Conservation (phyloP, 441 rosid genomes). For the Lepidium campestre region DNA sequence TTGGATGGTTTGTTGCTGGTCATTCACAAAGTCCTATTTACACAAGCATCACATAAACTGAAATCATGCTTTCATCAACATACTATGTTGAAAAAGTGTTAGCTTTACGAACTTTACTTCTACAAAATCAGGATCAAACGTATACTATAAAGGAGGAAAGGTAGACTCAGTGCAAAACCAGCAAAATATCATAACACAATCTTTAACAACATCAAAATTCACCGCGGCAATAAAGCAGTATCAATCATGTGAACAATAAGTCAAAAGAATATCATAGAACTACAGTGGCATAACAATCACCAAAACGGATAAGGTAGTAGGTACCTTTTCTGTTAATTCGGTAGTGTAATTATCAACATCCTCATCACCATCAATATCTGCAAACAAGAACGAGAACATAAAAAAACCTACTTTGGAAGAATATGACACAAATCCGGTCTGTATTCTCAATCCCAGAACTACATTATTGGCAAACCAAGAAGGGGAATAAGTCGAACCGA, state of each 20-base stretch:
- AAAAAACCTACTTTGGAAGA: not conserved
- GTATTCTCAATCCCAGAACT: not conserved
- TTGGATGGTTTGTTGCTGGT: conserved; percentile 22
- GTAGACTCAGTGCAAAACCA: conserved; percentile 6
- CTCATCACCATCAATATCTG: conserved; percentile 50
- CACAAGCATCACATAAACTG: conserved; percentile 12
- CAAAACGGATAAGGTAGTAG: not conserved
- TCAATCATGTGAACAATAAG: not conserved
- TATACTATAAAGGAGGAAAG: not conserved
- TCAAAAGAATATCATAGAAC: not conserved
- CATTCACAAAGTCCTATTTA: conserved; percentile 27
- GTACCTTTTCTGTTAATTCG: conserved; percentile 40
- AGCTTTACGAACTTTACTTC: not conserved
- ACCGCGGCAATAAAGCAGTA: not conserved
- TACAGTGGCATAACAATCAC: not conserved
- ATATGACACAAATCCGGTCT: not conserved
- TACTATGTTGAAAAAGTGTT: not conserved
- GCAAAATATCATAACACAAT: not conserved
- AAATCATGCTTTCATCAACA: conserved; percentile 1
- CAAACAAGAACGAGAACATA: conserved; percentile 6
- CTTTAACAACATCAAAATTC: not conserved
- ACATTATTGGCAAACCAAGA: not conserved
- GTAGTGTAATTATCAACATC: conserved; percentile 32
- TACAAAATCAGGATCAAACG: not conserved
- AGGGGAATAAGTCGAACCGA: not conserved